These are phyloP conservation scores for Solanum dulcamara DNA, from an alignment of 257 asterid genomes.

Conservation along the genomic window DNA sequence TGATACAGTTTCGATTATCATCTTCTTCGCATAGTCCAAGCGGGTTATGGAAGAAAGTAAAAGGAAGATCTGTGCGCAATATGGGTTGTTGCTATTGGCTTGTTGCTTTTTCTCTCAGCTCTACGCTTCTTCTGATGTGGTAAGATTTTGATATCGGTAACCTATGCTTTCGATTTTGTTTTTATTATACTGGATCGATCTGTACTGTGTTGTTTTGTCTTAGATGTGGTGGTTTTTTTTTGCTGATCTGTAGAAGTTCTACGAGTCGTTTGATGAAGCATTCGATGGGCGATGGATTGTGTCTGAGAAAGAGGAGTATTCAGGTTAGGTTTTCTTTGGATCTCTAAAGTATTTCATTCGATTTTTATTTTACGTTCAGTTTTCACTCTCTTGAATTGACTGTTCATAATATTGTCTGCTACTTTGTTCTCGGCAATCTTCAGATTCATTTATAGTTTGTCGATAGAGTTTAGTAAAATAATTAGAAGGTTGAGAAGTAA, in stretches of 20 bases:
- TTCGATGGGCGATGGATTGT: conserved; percentile 74
- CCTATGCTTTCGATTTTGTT: not conserved
- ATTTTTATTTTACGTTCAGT: not conserved
- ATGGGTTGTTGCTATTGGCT: conserved; percentile 30
- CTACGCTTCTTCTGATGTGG: conserved; percentile 62
- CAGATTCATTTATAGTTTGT: not conserved
- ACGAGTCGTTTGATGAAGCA: conserved; percentile 79
- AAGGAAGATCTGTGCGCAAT: conserved; percentile 34
- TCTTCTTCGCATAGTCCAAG: not conserved
- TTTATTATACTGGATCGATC: not conserved
- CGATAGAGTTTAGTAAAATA: not conserved
- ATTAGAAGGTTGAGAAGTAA: not conserved
- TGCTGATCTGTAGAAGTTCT: conserved; percentile 36
- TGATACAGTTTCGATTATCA: not conserved
- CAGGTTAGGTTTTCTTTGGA: conserved; percentile 29
- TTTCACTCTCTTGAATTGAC: not conserved
- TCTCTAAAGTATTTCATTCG: not conserved
- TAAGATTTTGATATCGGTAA: conserved; percentile 3
- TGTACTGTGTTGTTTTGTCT: not conserved
- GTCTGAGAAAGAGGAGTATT: conserved; percentile 62
- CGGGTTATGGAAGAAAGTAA: not conserved
- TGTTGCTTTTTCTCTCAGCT: conserved; percentile 58
- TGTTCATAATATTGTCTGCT: not conserved
- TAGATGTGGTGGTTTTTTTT: not conserved
- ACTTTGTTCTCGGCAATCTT: not conserved